phyloP scores from a whole-genome alignment of 768 basidiomycete species.

The Coprinellus aureogranulatus region DNA sequence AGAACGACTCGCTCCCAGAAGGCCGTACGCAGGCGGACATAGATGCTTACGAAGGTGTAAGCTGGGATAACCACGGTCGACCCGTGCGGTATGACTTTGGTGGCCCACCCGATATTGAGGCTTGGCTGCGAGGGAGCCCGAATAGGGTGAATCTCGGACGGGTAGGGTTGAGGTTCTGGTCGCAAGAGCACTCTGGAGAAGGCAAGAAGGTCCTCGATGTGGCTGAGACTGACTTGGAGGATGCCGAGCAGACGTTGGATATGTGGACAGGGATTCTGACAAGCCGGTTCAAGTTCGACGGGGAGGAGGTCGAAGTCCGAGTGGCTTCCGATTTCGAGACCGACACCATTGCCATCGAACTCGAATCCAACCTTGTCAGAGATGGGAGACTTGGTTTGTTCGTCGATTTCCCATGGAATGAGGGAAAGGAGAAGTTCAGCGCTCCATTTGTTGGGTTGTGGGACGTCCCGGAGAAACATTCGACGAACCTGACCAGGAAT shows the following conservation, averaged over 20 bases:
- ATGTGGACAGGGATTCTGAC: conserved; percentile 55
- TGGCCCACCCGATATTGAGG: conserved; percentile 40
- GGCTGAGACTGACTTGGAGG: conserved; percentile 35
- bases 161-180: conserved; percentile 46
- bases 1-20: conserved; percentile 52
- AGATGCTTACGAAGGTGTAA: conserved; percentile 45
- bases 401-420: conserved; percentile 62
- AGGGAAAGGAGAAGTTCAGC: conserved; percentile 52
- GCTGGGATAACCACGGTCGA: conserved; percentile 50
- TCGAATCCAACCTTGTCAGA: conserved; percentile 41
- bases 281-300: conserved; percentile 42
- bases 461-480: conserved; percentile 47
- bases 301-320: conserved; percentile 33
- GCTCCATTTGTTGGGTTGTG: conserved; percentile 59
- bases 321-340: conserved; percentile 38
- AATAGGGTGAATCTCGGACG: conserved; percentile 57
- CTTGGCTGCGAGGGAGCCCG: conserved; percentile 58
- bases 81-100: conserved; percentile 52
- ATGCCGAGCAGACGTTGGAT: conserved; percentile 42
- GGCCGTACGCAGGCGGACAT: conserved; percentile 42
- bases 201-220: conserved; percentile 21
- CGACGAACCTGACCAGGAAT: conserved; percentile 32
- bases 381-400: conserved; percentile 43
- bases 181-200: conserved; percentile 2
- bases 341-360: conserved; percentile 38